Conservation (phyloP, 495 filamentous ascomycete genomes). For the Chaetomium fimeti region DNA sequence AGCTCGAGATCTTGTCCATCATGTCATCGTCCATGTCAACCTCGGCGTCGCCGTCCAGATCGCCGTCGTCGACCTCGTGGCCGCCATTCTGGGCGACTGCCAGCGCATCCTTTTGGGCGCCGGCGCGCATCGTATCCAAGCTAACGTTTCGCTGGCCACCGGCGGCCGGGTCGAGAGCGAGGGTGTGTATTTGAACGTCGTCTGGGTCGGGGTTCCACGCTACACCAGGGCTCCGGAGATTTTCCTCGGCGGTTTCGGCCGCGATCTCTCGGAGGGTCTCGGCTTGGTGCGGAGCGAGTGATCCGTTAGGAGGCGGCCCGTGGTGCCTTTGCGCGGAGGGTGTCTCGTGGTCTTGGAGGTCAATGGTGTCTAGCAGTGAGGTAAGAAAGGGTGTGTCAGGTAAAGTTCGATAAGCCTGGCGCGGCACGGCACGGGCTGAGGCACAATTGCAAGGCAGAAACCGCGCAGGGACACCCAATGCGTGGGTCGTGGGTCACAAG, state of each 20-base stretch:
- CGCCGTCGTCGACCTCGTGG: constrained; percentile 65
- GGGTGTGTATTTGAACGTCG: constrained; percentile 42
- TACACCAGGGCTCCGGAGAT: constrained; percentile 51
- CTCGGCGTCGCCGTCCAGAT: constrained; percentile 65
- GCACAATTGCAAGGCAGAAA: constrained; percentile 22
- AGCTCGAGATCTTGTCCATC: constrained; percentile 97
- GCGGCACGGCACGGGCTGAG: constrained; percentile 15
- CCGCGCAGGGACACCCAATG: constrained; percentile 1
- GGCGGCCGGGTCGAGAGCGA: constrained; percentile 13
- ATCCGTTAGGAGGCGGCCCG: constrained; percentile 48
- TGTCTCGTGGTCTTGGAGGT: constrained; percentile 80
- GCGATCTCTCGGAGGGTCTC: constrained; percentile 74
- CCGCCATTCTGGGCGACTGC: constrained; percentile 57
- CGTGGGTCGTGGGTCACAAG: constrained; percentile 21
- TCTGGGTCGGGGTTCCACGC: constrained; percentile 51
- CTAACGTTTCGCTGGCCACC: constrained; percentile 18
- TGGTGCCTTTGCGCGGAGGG: constrained; percentile 79
- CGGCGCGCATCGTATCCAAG: constrained; percentile 37
- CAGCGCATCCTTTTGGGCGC: constrained; percentile 52
- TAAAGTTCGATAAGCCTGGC: constrained; percentile 10
- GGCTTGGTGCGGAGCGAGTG: constrained; percentile 77
- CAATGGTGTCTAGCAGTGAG: constrained; percentile 80
- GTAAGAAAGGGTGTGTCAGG: constrained; percentile 27
- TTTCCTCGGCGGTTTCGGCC: constrained; percentile 69
- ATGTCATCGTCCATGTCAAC: constrained; percentile 82